Percentiles rank a stretch among this genome's conserved stretches.
phyloP scores from a whole-genome alignment of 2,329 filamentous ascomycete species.

The Ascochyta pisi region DNA sequence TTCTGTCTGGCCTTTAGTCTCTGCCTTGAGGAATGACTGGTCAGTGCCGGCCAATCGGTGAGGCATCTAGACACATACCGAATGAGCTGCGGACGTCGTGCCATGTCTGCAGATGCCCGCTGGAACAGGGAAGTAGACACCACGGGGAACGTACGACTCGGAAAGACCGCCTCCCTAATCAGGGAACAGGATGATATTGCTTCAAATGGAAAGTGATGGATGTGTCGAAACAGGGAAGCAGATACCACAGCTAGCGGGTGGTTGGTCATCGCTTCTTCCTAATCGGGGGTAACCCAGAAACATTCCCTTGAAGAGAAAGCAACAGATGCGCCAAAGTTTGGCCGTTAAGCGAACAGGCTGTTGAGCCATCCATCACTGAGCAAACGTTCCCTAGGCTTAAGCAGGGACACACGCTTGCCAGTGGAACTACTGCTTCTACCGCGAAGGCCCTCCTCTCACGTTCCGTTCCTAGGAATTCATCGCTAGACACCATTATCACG shows the following conservation, averaged over 20 bases:
- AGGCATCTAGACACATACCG: neutral
- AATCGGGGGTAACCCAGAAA: neutral
- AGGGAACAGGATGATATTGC: neutral
- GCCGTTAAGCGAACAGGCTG: neutral
- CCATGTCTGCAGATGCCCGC: neutral
- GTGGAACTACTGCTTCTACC: neutral
- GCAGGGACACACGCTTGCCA: neutral
- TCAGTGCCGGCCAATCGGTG: neutral
- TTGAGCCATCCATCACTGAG: neutral
- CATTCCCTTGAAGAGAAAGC: neutral
- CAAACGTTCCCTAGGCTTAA: neutral
- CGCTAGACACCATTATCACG: neutral
- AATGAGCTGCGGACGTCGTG: neutral
- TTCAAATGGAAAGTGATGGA: neutral
- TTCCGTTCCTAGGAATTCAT: neutral
- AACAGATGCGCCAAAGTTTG: neutral
- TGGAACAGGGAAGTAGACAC: neutral
- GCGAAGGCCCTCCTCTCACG: neutral
- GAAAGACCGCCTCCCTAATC: neutral
- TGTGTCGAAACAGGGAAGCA: neutral
- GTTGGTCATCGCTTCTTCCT: neutral
- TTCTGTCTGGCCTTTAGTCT: neutral
- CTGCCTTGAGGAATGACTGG: neutral
- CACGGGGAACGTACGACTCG: neutral
- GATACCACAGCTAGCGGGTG: neutral